These are phyloP conservation scores for Dendrocalamus sinicus DNA, from an alignment of 176 grass and related monocot genomes.

Conservation along the genomic window DNA sequence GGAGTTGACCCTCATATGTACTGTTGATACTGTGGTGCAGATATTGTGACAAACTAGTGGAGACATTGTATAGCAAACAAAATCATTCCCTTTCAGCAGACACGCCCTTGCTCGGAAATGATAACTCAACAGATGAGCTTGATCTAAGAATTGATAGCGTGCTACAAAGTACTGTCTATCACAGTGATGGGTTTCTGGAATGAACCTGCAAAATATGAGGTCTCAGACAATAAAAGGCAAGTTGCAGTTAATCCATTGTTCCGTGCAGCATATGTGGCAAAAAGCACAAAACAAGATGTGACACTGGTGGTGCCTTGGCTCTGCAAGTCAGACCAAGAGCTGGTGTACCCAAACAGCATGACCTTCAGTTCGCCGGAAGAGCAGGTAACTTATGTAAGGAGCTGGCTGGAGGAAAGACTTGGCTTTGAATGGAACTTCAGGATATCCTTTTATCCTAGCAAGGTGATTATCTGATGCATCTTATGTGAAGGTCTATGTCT, in stretches of 20 bases:
- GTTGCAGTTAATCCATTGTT: conserved; percentile 91
- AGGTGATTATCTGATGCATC: conserved; percentile 51
- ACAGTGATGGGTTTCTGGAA: conserved; percentile 39
- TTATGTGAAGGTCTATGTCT: conserved; percentile 25
- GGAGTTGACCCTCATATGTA: not conserved
- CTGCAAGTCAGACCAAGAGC: conserved; percentile 71
- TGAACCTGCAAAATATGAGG: conserved; percentile 51
- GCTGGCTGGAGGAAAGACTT: conserved; percentile 77
- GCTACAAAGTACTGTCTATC: conserved; percentile 62
- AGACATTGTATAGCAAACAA: conserved; percentile 57
- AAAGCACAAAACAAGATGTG: conserved; percentile 72
- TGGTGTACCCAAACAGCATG: conserved; percentile 82
- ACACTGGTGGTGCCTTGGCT: conserved; percentile 85
- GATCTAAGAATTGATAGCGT: conserved; percentile 75
- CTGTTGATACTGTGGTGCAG: conserved; percentile 47
- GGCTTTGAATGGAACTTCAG: conserved; percentile 81
- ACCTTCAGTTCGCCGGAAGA: conserved; percentile 73
- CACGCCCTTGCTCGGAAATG: conserved; percentile 51
- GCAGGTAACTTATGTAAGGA: conserved; percentile 78
- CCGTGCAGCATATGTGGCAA: conserved; percentile 79
- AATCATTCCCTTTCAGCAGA: conserved; percentile 58
- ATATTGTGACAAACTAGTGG: conserved; percentile 66
- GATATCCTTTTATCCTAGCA: conserved; percentile 84
- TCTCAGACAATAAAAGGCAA: conserved; percentile 61
- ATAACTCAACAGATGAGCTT: conserved; percentile 63